Evolutionary conservation across 768 basidiomycete species (phyloP).

Genomic region (Scleroderma citrinum): DNA sequence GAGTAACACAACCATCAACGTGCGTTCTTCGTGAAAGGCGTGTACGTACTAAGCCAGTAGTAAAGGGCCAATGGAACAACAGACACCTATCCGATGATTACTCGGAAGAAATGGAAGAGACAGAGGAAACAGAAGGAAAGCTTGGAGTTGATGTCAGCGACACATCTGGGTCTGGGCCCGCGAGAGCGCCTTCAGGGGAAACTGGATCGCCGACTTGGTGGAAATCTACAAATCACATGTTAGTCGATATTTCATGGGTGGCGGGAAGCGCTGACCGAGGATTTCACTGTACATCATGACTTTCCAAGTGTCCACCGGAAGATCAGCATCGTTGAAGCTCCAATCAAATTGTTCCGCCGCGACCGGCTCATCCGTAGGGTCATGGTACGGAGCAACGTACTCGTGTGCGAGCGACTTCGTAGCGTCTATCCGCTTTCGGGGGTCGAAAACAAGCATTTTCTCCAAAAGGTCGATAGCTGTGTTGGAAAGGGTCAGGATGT

Average conservation of each 20-base stretch:
- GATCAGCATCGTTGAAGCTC: slow-evolving; percentile 99
- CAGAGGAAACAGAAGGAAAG: too few species aligned
- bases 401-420: slow-evolving; percentile 84
- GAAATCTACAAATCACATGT: slow-evolving; percentile 50
- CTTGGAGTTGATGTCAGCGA: slow-evolving; percentile 6
- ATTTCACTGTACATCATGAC: slow-evolving; percentile 99
- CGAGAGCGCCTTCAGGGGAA: slow-evolving; percentile 53
- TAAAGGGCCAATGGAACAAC: not conserved
- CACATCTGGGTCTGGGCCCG: slow-evolving; percentile 46
- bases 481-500: slow-evolving; percentile 6
- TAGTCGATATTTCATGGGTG: not conserved
- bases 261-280: slow-evolving; percentile 54
- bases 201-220: slow-evolving; percentile 63
- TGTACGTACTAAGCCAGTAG: not conserved
- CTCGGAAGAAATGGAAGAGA: slow-evolving; percentile 2
- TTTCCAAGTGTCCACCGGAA: slow-evolving; percentile 99
- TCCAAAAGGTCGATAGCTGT: slow-evolving; percentile 92
- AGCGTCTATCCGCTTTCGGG: slow-evolving; percentile 93
- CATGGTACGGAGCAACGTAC: slow-evolving; percentile 96
- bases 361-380: slow-evolving; percentile 95
- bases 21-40: not conserved
- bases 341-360: slow-evolving; percentile 96
- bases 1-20: not conserved
- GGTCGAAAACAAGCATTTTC: slow-evolving; percentile 99
- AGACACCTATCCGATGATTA: not conserved